Base-by-base conservation (phyloP, 805 yeast genomes). In the Candida morakotiae region DNA sequence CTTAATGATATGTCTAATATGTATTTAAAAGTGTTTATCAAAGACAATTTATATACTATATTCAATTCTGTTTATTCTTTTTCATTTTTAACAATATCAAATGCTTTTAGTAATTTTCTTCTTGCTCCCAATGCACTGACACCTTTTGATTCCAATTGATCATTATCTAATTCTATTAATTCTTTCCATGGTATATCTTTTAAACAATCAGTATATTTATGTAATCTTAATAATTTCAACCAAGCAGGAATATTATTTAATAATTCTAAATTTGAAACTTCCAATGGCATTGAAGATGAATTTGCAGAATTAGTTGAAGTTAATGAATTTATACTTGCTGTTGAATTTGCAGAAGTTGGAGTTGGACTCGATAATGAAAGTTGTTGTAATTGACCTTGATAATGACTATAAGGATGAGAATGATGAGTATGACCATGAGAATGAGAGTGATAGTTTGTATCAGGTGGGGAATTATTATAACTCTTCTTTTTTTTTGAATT, bases 61-160 rank as follows among this genome's bases (percentile, higher is more conserved):
- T n/a, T n/a, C n/a, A n/a, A n/a, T n/a, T n/a, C n/a, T n/a, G n/a
- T n/a, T n/a, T n/a, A n/a, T n/a, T n/a, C n/a, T n/a, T n/a, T n/a
- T n/a, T n/a, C n/a, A 20, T 18, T 33, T 52, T 77, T 79, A 31
- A 91, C 95, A 39, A 81, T 82, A 42, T 80, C 85, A 65, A 93
- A 93, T 25, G 95, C 94, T 65, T 93, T 93, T 51, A 93, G 65
- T 58, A 93, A 73, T 64, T 93, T 93, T 40, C 97, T 77, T 45
- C 99, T 72, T 0, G 99, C 99, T 5, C 99, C 99, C 47, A 93
- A 71, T 0, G 98, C 97, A 47, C 80, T 76, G 28, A 93, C 96
- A 5, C 99, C 99, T 40, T 79, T 71, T 3, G 70, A 71, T 46
- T 82, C 87, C 51, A 93, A 69, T 40, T 79, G 75, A 4, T 63